Base-by-base conservation (phyloP, 2,329 filamentous ascomycete genomes). In the Verticillium zaregamsianum region DNA sequence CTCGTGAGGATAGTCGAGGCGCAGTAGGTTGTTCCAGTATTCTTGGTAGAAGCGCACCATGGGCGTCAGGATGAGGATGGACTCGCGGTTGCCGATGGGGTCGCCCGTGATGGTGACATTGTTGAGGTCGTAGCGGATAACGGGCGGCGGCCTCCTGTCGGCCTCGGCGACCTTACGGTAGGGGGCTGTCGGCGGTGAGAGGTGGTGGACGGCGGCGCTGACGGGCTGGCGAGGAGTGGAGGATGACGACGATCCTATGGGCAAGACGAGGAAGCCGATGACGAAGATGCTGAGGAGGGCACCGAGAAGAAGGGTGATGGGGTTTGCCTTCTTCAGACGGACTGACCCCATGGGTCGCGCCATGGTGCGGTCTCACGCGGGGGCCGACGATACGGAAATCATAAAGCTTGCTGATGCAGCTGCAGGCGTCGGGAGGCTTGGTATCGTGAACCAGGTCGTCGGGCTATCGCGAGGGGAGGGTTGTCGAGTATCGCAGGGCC, bases 21-120 rank as follows among this genome's bases (percentile, higher is more conserved):
- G 86, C 67, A 93, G 75, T 32, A 99, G 82, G 70, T 98, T 99
- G 74, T 96, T 90, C 94, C 95, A 99, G 80, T 98, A 99, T 68
- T 85, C 88, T 69, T 91, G 89, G 77, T 97, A 98, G 82, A 98
- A 99, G 65, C 91, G 87, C 35, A 92, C 90, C 78, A 99, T 88
- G 11, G 95, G 95, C 1, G 95, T 97, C 64, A 99, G 85, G 72
- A 99, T 91, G 61, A 99, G 87, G 63, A 99, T 84, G 59, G 89
- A 90, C 79, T 99, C 95, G 67, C 86, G 81, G 73, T 96, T 95
- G 65, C 82, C 85, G 58, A 92, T 80, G 2, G 95, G 92, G 66
- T 90, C 84, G 59, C 83, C 74, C 23, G 93, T 90, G 62, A 91
- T 91, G 54, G 93, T 97, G 68, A 98, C 86, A 77, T 94, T 93